A percentile compares a stretch with the other conserved stretches of the same genome.
Evolutionary conservation across 164 flowering plant species (phyloP).

Genomic region (Stephania yunnanensis): DNA sequence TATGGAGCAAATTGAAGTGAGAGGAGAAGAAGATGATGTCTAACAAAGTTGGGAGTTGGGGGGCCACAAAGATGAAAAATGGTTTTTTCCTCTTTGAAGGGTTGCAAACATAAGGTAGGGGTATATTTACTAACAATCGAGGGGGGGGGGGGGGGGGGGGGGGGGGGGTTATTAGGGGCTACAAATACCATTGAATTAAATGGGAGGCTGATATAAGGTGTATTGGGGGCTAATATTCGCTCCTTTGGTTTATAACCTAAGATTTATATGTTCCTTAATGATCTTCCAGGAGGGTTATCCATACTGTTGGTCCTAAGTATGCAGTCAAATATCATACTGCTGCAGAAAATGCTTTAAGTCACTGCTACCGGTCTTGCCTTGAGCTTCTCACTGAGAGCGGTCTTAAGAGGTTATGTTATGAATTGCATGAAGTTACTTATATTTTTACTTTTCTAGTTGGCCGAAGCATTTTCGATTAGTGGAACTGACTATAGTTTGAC

Average conservation of each 20-base stretch:
- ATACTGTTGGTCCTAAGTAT: conserved; percentile 99
- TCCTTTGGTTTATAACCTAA: not conserved
- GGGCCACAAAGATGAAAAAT: too few relatives aligned
- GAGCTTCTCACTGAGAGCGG: conserved; percentile 95
- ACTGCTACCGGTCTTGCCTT: conserved; percentile 97
- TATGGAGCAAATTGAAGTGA: too few relatives aligned
- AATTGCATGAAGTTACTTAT: not conserved
- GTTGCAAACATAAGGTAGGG: too few relatives aligned
- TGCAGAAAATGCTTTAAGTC: conserved; percentile 97
- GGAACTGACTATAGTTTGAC: conserved; percentile 12
- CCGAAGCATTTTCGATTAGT: not conserved
- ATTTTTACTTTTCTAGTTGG: not conserved
- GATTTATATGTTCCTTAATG: not conserved
- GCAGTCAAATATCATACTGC: conserved; percentile 99
- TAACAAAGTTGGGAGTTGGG: too few relatives aligned
- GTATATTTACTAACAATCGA: too few relatives aligned
- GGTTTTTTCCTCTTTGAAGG: too few relatives aligned
- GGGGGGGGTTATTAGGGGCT: too few relatives aligned
- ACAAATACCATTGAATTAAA: too few relatives aligned
- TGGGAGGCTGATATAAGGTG: too few relatives aligned
- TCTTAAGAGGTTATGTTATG: conserved; percentile 50
- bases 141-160: too few relatives aligned
- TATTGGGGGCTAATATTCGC: too few relatives aligned
- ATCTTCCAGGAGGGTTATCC: conserved; percentile 78
- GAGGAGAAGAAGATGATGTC: too few relatives aligned